These are phyloP conservation scores for Grifola frondosa DNA, from an alignment of 1,284 basidiomycete species.

Conservation along the genomic window DNA sequence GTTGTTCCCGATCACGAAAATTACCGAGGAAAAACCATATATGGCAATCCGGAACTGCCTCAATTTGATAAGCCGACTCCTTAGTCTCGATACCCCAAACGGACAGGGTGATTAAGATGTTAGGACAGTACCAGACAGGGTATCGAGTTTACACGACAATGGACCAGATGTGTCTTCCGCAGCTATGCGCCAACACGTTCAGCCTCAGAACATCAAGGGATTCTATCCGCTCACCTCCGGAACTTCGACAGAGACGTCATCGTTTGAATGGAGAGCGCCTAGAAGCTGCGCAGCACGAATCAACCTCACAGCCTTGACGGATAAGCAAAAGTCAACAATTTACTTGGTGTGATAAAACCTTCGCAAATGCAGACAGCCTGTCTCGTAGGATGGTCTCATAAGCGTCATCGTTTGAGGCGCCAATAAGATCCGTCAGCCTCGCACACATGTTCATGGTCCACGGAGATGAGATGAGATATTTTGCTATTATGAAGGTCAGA, in stretches of 20 bases:
- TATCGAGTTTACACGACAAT: conserved; percentile 5
- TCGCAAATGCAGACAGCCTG: neutral
- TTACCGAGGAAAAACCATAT: too few relatives aligned
- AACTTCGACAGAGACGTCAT: neutral
- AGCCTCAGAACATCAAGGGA: neutral
- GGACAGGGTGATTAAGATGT: too few relatives aligned
- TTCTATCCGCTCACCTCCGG: neutral
- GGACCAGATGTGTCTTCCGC: neutral
- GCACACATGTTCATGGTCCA: conserved; percentile 47
- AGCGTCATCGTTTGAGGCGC: neutral
- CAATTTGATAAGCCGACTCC: too few relatives aligned
- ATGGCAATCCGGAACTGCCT: too few relatives aligned
- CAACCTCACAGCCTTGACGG: neutral
- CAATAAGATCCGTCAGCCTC: conserved; percentile 23
- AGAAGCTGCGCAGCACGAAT: neutral
- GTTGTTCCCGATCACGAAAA: too few relatives aligned
- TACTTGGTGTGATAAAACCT: neutral
- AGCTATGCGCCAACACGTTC: neutral
- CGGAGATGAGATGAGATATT: conserved; percentile 41
- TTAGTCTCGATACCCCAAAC: too few relatives aligned
- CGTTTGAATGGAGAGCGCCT: neutral
- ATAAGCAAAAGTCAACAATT: neutral
- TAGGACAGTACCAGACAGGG: conserved; percentile 8
- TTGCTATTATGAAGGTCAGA: conserved; percentile 21
- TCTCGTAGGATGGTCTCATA: conserved; percentile 4